These are phyloP conservation scores for Debaryomycetaceae sp. DNA, from an alignment of 1,139 yeast genomes.

Conservation along the genomic window DNA sequence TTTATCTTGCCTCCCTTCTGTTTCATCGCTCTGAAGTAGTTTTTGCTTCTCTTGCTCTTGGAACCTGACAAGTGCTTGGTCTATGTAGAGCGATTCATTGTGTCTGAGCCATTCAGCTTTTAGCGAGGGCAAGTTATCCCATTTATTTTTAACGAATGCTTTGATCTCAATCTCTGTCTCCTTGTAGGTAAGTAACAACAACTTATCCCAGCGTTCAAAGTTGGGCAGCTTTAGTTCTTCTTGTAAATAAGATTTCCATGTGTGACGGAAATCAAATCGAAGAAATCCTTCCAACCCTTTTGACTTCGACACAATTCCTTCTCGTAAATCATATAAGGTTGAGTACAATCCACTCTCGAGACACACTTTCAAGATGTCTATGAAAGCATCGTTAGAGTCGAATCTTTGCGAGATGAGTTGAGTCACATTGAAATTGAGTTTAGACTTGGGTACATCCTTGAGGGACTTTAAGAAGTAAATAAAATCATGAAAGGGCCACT, in stretches of 20 bases:
- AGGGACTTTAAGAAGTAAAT: conserved; percentile 21
- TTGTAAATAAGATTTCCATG: conserved; percentile 19
- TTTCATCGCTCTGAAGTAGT: background rate
- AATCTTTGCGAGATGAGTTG: conserved; percentile 15
- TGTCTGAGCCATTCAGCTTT: conserved; percentile 7
- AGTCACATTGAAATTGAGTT: conserved; percentile 22
- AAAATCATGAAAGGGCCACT: conserved; percentile 31
- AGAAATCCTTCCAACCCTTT: conserved; percentile 11
- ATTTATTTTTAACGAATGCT: conserved; percentile 9
- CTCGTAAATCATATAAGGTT: conserved; percentile 18
- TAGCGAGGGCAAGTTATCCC: conserved; percentile 11
- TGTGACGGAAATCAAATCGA: conserved; percentile 13
- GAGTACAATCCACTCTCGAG: conserved; percentile 18
- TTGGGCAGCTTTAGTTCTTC: conserved; percentile 9
- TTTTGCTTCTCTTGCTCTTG: background rate
- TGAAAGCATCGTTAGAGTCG: conserved; percentile 13
- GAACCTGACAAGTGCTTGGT: conserved; percentile 2
- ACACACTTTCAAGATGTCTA: conserved; percentile 19
- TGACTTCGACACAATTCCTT: conserved; percentile 13
- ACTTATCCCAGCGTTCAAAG: conserved; percentile 13
- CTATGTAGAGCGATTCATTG: conserved; percentile 9
- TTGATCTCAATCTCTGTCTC: conserved; percentile 13
- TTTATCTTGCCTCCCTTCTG: too few relatives aligned
- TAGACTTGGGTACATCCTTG: conserved; percentile 26
- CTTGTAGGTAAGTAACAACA: conserved; percentile 13